Base-by-base conservation (phyloP, 2,329 filamentous ascomycete genomes). In the Capronia coronata region DNA sequence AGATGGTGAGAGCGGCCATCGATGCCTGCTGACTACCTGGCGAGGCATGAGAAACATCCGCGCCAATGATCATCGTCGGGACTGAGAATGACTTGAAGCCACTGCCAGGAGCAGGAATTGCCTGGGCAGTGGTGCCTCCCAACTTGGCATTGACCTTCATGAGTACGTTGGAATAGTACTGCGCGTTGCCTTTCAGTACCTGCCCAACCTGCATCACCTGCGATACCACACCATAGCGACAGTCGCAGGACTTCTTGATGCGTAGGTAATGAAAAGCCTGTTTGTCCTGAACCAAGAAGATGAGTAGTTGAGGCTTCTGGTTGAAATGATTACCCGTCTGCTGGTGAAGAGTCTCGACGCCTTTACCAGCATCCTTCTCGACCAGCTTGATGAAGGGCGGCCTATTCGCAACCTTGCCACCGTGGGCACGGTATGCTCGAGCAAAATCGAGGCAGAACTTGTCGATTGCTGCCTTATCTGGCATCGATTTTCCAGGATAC, bases 91-190 rank as follows among this genome's bases (percentile, higher is more conserved):
- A 29, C 54, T 69, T 66, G 50, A 63, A 58, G 11, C 67, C 67
- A 14, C 50, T 61, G 0, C 59, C 48, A 10, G 61, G 58, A 23
- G 63, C 64, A 2, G 69, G 63, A n/a, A 74, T 60, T 2, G 72
- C 74, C 43, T 73, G 67, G 52, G 70, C 82, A 1, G 88, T 96
- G 0, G 80, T 77, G 4, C 93, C 93, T 11, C 93, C 93, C 2
- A 98, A 77, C 72, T 98, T 98, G 2, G 87, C 86, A 61, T 98
- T 97, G 58, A 98, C 82, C 72, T 98, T 98, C 87, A 98, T 93
- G 56, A 82, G 79, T 0, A 98, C 88, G 55, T 98, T 98, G 1
- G 87, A 93, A 62, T 87, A 84, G 68, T 97, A 97, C 62, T 98
- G 93, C 0, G 77, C 76, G 18, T 85, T 80, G 13, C 78, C 79